Evolutionary conservation across 169 alveolate genomes (phyloP), one percentile per base, ranked within the genome.

Genomic region (Plasmodium gaboni): DNA sequence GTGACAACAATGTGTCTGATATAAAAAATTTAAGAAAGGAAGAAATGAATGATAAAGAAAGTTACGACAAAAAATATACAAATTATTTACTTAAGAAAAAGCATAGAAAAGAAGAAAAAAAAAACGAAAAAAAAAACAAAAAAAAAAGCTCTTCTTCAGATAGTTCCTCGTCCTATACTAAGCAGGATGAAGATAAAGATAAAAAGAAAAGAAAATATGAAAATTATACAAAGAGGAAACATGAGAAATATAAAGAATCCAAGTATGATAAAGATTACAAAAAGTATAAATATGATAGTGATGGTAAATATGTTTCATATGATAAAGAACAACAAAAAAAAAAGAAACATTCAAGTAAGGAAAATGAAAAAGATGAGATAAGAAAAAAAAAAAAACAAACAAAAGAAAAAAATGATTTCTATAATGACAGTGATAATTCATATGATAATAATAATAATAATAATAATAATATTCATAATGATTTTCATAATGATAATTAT

Each of bases 61-160:
- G 55, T n/a, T 80, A 80, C 59, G 76, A 80, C 63, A 13, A 67
- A 60, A 80, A 80, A 68, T 80, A 70, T 28, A 80, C 51, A 80
- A 46, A 80, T 53, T 80, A 67, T 80, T 22, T 80, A 51, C 46
- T 80, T 22, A 80, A 69, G 44, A 48, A 63, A 44, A 80, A 67
- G 24, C 17, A 68, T 22, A 80, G 69, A 57, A 55, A 55, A 22
- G 46, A 38, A 38, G 22, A 51, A 4, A 17, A 22, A n/a, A 57
- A 17, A 46, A 53, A 44, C 26, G n/a, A 72, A 68, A 51, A 48
- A 53, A 71, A 53, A 6, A 72, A 72, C 48, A 53, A 26, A 26
- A 57, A 53, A 55, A 17, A 9, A 50, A 44, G 17, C 2, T 6
- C 19, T 6, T 22, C n/a, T 57, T 63, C 65, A 38, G 19, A 6